phyloP scores from a whole-genome alignment of 352 stramenopile species.

The Pythium folliculosum region DNA sequence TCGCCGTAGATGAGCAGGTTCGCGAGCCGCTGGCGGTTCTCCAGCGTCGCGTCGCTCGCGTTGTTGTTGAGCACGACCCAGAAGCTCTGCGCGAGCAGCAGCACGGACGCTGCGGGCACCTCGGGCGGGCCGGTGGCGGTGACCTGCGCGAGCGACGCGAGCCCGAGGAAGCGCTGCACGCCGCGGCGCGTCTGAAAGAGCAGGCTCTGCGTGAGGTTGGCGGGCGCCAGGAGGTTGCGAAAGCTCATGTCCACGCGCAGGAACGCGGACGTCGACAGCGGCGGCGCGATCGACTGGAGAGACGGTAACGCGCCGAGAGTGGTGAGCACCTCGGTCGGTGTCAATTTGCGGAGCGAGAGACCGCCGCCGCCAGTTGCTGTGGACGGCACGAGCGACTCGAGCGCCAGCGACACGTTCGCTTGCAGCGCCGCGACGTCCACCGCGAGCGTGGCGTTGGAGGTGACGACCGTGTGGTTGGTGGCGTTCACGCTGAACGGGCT shows the following conservation, averaged over 20 bases:
- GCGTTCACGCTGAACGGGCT: conserved; percentile 1
- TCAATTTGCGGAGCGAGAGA: neutral
- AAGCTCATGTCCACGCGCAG: conserved; percentile 45
- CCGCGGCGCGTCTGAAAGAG: conserved; percentile 54
- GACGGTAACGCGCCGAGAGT: neutral
- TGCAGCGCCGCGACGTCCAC: conserved; percentile 9
- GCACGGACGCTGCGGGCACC: conserved; percentile 28
- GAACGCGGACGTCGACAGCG: conserved; percentile 26
- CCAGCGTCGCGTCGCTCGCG: conserved; percentile 21
- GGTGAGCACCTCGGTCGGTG: neutral
- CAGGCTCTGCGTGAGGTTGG: conserved; percentile 38
- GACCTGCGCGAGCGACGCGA: conserved; percentile 33
- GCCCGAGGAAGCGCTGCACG: conserved; percentile 41
- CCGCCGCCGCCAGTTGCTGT: too few species aligned
- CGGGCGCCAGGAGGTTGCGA: conserved; percentile 40
- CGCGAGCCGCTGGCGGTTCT: conserved; percentile 33
- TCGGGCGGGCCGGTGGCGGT: conserved; percentile 29
- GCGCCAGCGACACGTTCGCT: neutral
- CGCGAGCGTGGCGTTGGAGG: neutral
- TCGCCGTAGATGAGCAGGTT: conserved; percentile 55
- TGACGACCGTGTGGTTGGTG: neutral
- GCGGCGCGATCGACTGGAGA: conserved; percentile 1
- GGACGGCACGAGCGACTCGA: neutral
- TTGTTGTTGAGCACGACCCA: conserved; percentile 32
- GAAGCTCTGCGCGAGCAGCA: conserved; percentile 51